phyloP scores from a whole-genome alignment of 2,329 filamentous ascomycete genomes.

The Cadophora luteo-olivacea region DNA sequence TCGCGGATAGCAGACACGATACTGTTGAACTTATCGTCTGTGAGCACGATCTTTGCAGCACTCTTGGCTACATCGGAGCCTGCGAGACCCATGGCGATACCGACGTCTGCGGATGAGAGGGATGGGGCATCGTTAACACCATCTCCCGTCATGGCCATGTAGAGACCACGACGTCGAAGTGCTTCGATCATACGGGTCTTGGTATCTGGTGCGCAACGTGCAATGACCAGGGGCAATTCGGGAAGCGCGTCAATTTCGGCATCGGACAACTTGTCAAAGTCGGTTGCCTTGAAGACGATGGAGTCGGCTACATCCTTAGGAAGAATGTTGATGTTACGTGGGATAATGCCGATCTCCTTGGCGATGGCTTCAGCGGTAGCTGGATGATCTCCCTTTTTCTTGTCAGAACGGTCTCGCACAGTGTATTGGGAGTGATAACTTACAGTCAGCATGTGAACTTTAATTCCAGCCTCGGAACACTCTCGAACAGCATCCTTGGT shows the following conservation, averaged over 20 bases:
- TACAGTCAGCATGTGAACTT: constrained; percentile 80
- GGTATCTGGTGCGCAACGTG: constrained; percentile 83
- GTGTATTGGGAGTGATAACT: not conserved
- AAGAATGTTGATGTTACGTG: constrained; percentile 60
- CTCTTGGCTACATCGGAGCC: constrained; percentile 67
- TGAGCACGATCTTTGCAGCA: constrained; percentile 64
- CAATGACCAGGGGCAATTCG: constrained; percentile 81
- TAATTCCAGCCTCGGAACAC: constrained; percentile 71
- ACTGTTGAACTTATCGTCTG: constrained; percentile 77
- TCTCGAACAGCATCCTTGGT: constrained; percentile 62
- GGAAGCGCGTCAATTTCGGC: constrained; percentile 79
- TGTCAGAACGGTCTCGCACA: not conserved
- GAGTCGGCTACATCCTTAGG: constrained; percentile 68
- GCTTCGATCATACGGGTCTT: constrained; percentile 93
- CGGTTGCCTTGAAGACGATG: constrained; percentile 74
- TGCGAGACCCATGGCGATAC: constrained; percentile 66
- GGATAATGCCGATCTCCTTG: constrained; percentile 78
- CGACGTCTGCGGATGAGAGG: constrained; percentile 71
- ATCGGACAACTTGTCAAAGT: constrained; percentile 52
- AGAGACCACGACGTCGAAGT: constrained; percentile 76
- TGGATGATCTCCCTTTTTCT: constrained; percentile 72
- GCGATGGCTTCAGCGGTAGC: constrained; percentile 82
- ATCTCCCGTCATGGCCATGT: constrained; percentile 58
- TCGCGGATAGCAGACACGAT: constrained; percentile 75
- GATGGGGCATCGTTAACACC: constrained; percentile 57